These are phyloP conservation scores for Chaetomiaceae sp. DNA, from an alignment of 2,329 filamentous ascomycete species.

Conservation along the genomic window DNA sequence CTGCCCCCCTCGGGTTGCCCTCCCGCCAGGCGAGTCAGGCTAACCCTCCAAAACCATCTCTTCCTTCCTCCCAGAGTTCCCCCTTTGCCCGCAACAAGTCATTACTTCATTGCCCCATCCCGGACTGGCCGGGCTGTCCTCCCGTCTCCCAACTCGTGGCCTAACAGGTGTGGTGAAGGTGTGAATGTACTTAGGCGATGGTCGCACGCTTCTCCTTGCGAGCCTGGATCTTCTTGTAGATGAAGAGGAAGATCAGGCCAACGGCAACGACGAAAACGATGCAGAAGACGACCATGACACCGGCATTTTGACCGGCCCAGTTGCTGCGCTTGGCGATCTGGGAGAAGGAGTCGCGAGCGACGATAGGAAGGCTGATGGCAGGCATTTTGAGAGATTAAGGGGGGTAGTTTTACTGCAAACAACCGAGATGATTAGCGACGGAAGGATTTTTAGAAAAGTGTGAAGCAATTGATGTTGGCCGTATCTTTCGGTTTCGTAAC, in stretches of 20 bases:
- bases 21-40: constrained; percentile 13
- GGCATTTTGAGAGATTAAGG: constrained; percentile 29
- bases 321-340: constrained; percentile 52
- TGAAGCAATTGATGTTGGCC: background rate
- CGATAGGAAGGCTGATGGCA: constrained; percentile 31
- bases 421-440: constrained; percentile 2
- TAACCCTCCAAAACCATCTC: constrained; percentile 8
- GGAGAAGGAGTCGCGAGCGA: constrained; percentile 32
- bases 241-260: constrained; percentile 46
- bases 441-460: no score
- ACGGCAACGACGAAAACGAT: constrained; percentile 53
- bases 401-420: constrained; percentile 13
- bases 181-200: constrained; percentile 19
- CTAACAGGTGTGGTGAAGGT: background rate
- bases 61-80: background rate
- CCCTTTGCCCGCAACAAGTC: constrained; percentile 6
- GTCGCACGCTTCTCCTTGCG: constrained; percentile 27
- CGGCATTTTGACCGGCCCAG: constrained; percentile 53
- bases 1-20: constrained; percentile 2
- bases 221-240: constrained; percentile 33
- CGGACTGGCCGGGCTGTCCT: constrained; percentile 8
- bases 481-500: background rate
- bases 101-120: constrained; percentile 20
- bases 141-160: background rate
- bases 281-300: constrained; percentile 58